A percentile compares a stretch with the other conserved stretches of the same genome.
phyloP scores from a whole-genome alignment of 305 asterid species.

The Solanum hybrid region DNA sequence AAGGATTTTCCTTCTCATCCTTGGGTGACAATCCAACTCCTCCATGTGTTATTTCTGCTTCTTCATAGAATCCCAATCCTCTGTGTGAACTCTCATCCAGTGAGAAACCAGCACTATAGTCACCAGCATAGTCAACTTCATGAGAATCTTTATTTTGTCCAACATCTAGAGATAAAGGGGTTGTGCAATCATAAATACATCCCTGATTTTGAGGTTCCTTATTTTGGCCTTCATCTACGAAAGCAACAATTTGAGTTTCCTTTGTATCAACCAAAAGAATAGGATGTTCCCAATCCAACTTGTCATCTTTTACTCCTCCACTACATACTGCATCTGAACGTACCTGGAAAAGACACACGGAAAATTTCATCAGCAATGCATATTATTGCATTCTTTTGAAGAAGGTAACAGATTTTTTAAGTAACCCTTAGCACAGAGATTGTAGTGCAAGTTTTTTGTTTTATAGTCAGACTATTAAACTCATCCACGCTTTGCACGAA shows the following conservation, averaged over 20 bases:
- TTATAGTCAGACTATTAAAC: neutral
- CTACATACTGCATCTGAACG: slow-evolving; percentile 9
- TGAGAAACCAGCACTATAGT: slow-evolving; percentile 49
- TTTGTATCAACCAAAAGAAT: slow-evolving; percentile 40
- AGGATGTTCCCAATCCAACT: slow-evolving; percentile 29
- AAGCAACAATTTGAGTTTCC: slow-evolving; percentile 55
- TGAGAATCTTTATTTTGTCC: slow-evolving; percentile 32
- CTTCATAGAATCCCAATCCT: slow-evolving; percentile 65
- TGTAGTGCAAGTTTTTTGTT: neutral
- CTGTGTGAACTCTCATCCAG: slow-evolving; percentile 54
- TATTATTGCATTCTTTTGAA: neutral
- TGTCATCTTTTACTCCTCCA: slow-evolving; percentile 20
- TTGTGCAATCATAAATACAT: slow-evolving; percentile 46
- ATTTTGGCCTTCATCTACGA: slow-evolving; percentile 43
- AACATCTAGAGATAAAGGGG: slow-evolving; percentile 45
- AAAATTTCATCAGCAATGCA: slow-evolving; percentile 8
- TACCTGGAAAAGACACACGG: slow-evolving; percentile 32
- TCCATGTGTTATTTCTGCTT: slow-evolving; percentile 35
- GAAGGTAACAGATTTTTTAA: neutral
- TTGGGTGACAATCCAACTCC: slow-evolving; percentile 28
- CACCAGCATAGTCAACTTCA: slow-evolving; percentile 40
- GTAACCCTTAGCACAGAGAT: neutral
- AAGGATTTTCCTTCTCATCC: slow-evolving; percentile 42
- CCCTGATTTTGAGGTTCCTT: slow-evolving; percentile 33
- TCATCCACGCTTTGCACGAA: neutral